phyloP scores from a whole-genome alignment of 768 basidiomycete species.

The Coprinopsis cinerea region DNA sequence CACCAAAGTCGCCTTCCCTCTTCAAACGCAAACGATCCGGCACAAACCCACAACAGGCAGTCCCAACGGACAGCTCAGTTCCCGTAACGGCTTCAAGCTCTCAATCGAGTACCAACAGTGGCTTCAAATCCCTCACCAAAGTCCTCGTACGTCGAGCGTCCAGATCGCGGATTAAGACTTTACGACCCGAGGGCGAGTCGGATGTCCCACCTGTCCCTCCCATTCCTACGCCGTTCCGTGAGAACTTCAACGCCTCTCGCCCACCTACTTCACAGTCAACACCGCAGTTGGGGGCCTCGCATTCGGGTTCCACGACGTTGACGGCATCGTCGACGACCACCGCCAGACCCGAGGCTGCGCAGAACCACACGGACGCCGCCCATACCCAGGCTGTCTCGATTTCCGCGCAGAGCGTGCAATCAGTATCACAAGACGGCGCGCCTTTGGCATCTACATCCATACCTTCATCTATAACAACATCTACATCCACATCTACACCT shows the following conservation, averaged over 20 bases:
- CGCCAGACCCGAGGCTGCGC: background rate
- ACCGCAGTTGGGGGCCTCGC: background rate
- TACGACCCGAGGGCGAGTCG: background rate
- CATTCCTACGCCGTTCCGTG: background rate
- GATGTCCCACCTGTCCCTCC: background rate
- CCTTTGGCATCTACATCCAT: background rate
- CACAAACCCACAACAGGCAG: background rate
- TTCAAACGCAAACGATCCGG: constrained; percentile 11
- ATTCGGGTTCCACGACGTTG: background rate
- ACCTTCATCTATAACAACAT: background rate
- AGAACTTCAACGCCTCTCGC: background rate
- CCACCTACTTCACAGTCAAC: background rate
- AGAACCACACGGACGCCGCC: background rate
- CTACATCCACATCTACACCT: background rate
- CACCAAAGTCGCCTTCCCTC: constrained; percentile 2
- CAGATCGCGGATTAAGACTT: background rate
- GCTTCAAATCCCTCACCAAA: background rate
- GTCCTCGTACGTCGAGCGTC: background rate
- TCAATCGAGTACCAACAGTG: background rate
- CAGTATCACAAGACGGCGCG: background rate
- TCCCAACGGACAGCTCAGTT: too few species aligned
- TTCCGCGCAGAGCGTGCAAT: background rate
- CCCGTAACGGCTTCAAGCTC: background rate
- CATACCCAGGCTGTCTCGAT: too few species aligned
- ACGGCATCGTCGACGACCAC: background rate